Conservation (phyloP, 805 yeast species). For the Myxozyma mucilagina region DNA sequence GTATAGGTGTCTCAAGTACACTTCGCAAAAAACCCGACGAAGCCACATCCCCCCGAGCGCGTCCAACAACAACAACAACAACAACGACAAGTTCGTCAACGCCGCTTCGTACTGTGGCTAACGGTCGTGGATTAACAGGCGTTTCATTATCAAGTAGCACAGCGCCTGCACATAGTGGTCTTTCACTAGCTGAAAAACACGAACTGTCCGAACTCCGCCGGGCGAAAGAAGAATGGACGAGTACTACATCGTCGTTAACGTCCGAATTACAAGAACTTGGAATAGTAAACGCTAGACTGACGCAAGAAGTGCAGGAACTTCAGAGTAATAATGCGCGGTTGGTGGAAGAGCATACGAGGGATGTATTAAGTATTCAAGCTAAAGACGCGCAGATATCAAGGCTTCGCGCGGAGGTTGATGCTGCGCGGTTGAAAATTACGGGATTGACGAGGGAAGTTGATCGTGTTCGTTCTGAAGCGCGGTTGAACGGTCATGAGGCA, state of each 20-base stretch:
- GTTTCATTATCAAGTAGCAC: constrained; percentile 21
- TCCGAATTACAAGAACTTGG: constrained; percentile 39
- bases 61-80: background rate
- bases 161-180: constrained; percentile 8
- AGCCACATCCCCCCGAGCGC: background rate
- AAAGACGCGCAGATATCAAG: constrained; percentile 69
- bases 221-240: constrained; percentile 55
- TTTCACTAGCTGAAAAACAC: constrained; percentile 40
- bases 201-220: constrained; percentile 54
- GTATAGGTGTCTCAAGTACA: background rate
- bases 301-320: constrained; percentile 42
- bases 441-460: constrained; percentile 48
- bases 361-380: constrained; percentile 56
- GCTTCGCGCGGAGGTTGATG: constrained; percentile 61
- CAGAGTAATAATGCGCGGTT: constrained; percentile 41
- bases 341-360: constrained; percentile 53
- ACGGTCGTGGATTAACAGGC: constrained; percentile 31
- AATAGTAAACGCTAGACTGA: constrained; percentile 39
- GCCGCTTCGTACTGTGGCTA: background rate
- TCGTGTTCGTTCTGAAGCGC: constrained; percentile 32
- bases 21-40: constrained; percentile 15
- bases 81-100: background rate
- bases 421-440: constrained; percentile 51
- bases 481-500: background rate
- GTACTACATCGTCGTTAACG: constrained; percentile 40